Evolutionary conservation across 1,284 basidiomycete genomes (phyloP).

Genomic region (Grifola frondosa): DNA sequence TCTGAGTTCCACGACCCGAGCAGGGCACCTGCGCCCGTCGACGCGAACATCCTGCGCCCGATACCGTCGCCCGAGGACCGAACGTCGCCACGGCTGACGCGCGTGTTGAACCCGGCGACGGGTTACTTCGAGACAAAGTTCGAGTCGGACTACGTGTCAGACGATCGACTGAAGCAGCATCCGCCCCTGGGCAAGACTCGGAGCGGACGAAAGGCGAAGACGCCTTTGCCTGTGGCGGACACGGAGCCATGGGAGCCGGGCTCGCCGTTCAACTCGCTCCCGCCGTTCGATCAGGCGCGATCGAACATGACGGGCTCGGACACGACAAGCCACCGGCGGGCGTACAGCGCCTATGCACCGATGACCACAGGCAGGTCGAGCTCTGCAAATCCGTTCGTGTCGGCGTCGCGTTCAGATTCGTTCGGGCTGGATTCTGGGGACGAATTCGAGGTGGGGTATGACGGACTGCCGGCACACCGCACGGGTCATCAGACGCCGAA

Average conservation of each 20-base stretch:
- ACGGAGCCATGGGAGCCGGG: slow-evolving; percentile 18
- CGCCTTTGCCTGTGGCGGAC: background rate
- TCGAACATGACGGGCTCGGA: slow-evolving; percentile 24
- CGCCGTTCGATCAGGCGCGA: slow-evolving; percentile 23
- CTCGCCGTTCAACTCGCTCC: slow-evolving; percentile 25
- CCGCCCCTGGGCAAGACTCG: slow-evolving; percentile 21
- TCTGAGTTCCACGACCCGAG: slow-evolving; percentile 36
- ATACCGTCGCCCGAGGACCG: slow-evolving; percentile 16
- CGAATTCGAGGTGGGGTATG: slow-evolving; percentile 12
- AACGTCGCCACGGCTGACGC: slow-evolving; percentile 17
- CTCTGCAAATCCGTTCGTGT: slow-evolving; percentile 28
- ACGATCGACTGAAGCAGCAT: slow-evolving; percentile 27
- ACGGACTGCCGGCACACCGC: slow-evolving; percentile 14
- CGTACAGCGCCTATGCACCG: slow-evolving; percentile 36
- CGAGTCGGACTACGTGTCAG: slow-evolving; percentile 33
- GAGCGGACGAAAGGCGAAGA: slow-evolving; percentile 7
- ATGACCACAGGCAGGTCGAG: slow-evolving; percentile 7
- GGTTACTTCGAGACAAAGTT: slow-evolving; percentile 43
- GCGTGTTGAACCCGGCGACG: slow-evolving; percentile 25
- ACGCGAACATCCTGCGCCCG: slow-evolving; percentile 4
- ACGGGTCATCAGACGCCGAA: slow-evolving; percentile 34
- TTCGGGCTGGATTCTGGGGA: slow-evolving; percentile 21
- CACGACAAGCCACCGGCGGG: slow-evolving; percentile 35
- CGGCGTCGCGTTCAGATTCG: slow-evolving; percentile 20
- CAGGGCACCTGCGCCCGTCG: slow-evolving; percentile 16